These are phyloP conservation scores for Cornus suecica DNA, from an alignment of 148 eudicot species.

Conservation along the genomic window DNA sequence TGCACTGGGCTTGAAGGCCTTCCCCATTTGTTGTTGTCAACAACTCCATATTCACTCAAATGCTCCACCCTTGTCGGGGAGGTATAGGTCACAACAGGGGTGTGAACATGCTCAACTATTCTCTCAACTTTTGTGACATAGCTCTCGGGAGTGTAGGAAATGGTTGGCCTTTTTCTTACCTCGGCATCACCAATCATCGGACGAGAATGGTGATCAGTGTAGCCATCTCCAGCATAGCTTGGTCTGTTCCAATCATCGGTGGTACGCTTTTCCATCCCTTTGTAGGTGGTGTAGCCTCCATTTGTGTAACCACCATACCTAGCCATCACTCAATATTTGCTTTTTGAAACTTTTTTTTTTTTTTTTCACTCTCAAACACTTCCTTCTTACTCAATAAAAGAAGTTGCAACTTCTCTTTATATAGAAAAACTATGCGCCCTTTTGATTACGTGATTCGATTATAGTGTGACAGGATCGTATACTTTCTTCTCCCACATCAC, in stretches of 20 bases:
- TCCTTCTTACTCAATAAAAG: neutral
- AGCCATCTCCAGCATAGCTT: neutral
- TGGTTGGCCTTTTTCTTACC: conserved; percentile 15
- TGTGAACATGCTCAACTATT: neutral
- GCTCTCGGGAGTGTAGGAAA: neutral
- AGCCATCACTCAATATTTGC: neutral
- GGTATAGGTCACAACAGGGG: conserved; percentile 2
- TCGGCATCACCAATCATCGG: conserved; percentile 5
- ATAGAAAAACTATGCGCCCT: neutral
- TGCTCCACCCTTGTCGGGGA: neutral
- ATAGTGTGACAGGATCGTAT: neutral
- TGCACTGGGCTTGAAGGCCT: conserved; percentile 13
- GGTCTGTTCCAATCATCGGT: neutral
- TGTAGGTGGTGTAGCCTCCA: neutral
- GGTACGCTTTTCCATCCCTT: neutral
- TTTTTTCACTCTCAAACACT: neutral
- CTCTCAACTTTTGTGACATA: neutral
- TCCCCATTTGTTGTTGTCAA: conserved; percentile 5
- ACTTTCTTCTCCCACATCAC: neutral
- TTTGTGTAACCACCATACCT: neutral
- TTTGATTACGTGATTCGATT: neutral
- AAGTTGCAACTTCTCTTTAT: neutral
- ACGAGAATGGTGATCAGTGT: conserved; percentile 6
- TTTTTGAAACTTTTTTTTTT: neutral
- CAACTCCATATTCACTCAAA: neutral